Percentiles rank a stretch among this genome's conserved stretches.
Evolutionary conservation across 257 asterid species (phyloP).

Genomic region (Przewalskia tangutica): DNA sequence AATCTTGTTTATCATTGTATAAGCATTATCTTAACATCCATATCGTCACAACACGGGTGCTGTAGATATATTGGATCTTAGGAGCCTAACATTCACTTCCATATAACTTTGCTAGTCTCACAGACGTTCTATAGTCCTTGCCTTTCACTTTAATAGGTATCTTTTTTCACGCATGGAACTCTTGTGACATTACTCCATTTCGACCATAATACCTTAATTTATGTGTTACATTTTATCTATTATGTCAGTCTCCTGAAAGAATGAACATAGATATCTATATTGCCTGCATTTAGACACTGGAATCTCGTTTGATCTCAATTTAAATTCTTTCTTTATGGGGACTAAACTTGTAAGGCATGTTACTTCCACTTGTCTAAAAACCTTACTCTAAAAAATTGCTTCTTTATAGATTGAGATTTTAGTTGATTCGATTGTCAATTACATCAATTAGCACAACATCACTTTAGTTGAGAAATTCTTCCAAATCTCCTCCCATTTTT

Average conservation of each 20-base stretch:
- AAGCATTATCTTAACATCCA: neutral
- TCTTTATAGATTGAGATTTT: neutral
- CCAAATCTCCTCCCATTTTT: neutral
- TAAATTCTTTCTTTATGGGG: neutral
- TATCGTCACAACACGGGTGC: neutral
- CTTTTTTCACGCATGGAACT: neutral
- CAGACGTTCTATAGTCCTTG: neutral
- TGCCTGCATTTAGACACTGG: neutral
- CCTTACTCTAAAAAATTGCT: neutral
- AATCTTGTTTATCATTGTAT: neutral
- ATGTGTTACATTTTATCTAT: neutral
- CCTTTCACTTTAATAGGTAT: neutral
- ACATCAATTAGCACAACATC: neutral
- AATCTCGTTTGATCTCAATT: neutral
- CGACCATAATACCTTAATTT: neutral
- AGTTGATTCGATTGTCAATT: neutral
- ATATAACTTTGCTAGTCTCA: neutral
- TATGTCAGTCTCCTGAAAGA: neutral
- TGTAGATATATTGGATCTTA: neutral
- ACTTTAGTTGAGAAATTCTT: neutral
- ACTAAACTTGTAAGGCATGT: neutral
- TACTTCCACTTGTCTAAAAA: neutral
- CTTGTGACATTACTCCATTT: neutral
- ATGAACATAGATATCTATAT: neutral
- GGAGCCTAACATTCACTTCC: neutral